Evolutionary conservation across 495 filamentous ascomycete species (phyloP).

Genomic region (Podospora sp.): DNA sequence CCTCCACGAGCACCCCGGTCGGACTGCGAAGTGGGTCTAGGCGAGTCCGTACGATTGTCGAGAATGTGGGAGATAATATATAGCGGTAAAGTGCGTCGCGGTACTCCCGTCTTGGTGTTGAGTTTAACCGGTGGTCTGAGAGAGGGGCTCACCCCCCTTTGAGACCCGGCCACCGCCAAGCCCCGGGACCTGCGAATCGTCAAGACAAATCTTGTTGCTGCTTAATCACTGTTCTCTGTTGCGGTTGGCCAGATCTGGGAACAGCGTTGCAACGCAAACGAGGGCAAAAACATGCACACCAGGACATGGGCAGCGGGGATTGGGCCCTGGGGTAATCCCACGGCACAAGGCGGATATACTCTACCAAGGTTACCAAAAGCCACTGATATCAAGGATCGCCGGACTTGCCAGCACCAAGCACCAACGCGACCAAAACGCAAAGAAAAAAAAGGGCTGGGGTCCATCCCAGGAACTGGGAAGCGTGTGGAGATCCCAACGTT

Average conservation of each 20-base stretch:
- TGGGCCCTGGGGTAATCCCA: not conserved
- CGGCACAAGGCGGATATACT: not conserved
- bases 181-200: conserved; percentile 3
- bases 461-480: conserved; percentile 19
- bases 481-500: conserved; percentile 14
- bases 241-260: conserved; percentile 1
- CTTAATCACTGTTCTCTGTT: not conserved
- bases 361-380: not conserved
- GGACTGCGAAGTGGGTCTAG: not conserved
- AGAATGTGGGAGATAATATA: conserved; percentile 1
- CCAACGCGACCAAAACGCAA: not conserved
- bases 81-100: not conserved
- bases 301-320: not conserved
- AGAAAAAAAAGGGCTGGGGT: not conserved
- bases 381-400: not conserved
- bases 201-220: not conserved
- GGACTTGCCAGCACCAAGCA: not conserved
- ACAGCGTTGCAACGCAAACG: not conserved
- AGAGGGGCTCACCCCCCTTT: not conserved
- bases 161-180: not conserved
- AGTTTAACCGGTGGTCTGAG: not conserved
- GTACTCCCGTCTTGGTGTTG: conserved; percentile 8
- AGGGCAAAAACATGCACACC: not conserved
- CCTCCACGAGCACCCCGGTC: conserved; percentile 1
- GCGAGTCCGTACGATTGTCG: not conserved